Percentiles rank a stretch among this genome's conserved stretches.
Evolutionary conservation across 208 protist species (phyloP).

Genomic region (Naegleria gruberi): DNA sequence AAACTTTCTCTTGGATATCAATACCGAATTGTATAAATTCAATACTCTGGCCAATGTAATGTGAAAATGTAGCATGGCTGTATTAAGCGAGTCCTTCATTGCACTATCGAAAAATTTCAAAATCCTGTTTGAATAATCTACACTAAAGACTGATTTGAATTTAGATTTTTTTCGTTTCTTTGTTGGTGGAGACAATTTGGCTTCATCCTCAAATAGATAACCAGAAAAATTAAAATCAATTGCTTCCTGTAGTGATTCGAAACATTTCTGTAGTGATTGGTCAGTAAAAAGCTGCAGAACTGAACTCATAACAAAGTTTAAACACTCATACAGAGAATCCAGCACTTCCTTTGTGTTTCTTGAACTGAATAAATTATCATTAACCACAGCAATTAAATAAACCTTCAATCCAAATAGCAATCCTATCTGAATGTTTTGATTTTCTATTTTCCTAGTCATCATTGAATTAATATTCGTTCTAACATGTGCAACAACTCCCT

Average conservation of each 20-base stretch:
- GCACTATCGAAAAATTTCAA: not conserved
- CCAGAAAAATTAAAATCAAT: not conserved
- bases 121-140: not conserved
- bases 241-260: not conserved
- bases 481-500: not conserved
- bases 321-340: not conserved
- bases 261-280: no score
- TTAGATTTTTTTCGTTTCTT: not conserved
- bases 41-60: not conserved
- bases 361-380: not conserved
- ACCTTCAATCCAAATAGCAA: not conserved
- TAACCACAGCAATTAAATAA: not conserved
- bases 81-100: not conserved
- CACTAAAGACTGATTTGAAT: not conserved
- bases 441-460: not conserved
- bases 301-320: not conserved
- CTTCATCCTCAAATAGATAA: not conserved
- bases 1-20: not conserved
- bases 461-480: not conserved
- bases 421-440: not conserved
- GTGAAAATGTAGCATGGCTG: not conserved
- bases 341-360: not conserved
- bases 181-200: not conserved
- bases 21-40: not conserved
- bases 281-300: not conserved